Conservation (phyloP, 2,329 filamentous ascomycete genomes). For the Penicillium sp. region DNA sequence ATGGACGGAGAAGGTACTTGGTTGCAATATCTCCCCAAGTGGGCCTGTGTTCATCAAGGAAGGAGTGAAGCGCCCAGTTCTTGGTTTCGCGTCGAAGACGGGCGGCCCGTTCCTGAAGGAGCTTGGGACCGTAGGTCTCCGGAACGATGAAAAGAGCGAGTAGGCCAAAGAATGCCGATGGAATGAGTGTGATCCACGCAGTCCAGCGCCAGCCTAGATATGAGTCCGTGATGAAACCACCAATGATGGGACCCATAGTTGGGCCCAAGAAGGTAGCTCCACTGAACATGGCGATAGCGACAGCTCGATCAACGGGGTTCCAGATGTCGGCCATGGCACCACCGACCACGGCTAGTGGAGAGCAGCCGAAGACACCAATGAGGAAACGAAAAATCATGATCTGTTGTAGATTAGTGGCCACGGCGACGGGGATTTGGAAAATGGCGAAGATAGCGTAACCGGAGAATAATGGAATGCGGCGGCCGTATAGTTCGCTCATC, state of each 20-base stretch:
- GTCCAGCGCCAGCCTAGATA: constrained; percentile 61
- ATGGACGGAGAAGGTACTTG: constrained; percentile 48
- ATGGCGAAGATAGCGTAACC: constrained; percentile 51
- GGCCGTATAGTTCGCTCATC: constrained; percentile 50
- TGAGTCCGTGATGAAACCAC: constrained; percentile 52
- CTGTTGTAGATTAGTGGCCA: constrained; percentile 53
- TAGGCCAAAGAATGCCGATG: constrained; percentile 43
- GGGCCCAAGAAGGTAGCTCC: constrained; percentile 52
- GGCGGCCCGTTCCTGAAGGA: constrained; percentile 51
- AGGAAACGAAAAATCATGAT: constrained; percentile 57
- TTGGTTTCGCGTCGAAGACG: constrained; percentile 49
- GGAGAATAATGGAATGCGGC: constrained; percentile 48
- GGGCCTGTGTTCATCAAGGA: constrained; percentile 45
- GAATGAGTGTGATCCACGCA: constrained; percentile 56
- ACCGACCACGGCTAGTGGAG: constrained; percentile 52
- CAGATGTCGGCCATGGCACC: constrained; percentile 54
- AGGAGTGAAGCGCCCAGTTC: constrained; percentile 50
- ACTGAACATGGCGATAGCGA: constrained; percentile 49
- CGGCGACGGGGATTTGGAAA: constrained; percentile 55
- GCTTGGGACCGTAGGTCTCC: constrained; percentile 52
- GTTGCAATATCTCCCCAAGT: constrained; percentile 39
- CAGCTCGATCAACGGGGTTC: constrained; percentile 48
- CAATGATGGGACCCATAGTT: constrained; percentile 50
- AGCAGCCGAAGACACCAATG: constrained; percentile 51
- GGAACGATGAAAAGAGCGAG: constrained; percentile 49